A percentile compares a stretch with the other conserved stretches of the same genome.
These are phyloP conservation scores for Clohesyomyces aquaticus DNA, from an alignment of 495 filamentous ascomycete genomes.

Conservation along the genomic window DNA sequence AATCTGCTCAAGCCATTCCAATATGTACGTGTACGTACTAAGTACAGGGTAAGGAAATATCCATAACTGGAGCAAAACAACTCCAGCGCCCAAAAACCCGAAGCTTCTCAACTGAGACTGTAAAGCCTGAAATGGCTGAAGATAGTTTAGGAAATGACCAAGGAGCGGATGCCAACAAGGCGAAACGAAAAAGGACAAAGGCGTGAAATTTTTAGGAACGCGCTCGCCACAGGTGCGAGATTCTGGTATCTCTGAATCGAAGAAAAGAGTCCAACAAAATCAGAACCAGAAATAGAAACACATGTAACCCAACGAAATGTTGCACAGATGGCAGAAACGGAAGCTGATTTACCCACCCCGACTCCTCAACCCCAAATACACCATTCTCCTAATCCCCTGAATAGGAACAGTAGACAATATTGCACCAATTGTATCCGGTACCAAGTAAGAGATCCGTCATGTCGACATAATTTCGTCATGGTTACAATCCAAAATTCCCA, in stretches of 20 bases:
- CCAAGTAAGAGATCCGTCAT: constrained; percentile 3
- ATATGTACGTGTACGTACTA: too few species aligned
- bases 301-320: too few species aligned
- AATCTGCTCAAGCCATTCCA: too few species aligned
- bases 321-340: too few species aligned
- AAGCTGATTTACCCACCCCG: background rate
- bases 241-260: constrained; percentile 24
- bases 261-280: constrained; percentile 1
- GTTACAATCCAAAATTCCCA: constrained; percentile 48
- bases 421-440: constrained; percentile 1
- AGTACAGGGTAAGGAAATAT: too few species aligned
- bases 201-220: background rate
- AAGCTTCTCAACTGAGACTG: too few species aligned
- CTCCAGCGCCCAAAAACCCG: too few species aligned
- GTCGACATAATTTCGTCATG: background rate
- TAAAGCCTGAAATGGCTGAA: background rate
- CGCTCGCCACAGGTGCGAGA: constrained; percentile 14
- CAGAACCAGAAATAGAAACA: background rate
- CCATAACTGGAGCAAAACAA: background rate
- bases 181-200: background rate
- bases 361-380: constrained; percentile 18
- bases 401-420: too few species aligned
- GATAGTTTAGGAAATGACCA: background rate
- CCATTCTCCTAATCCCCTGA: background rate
- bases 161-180: background rate